Base-by-base conservation (phyloP, 2,329 filamentous ascomycete genomes). In the Xylariales sp. region DNA sequence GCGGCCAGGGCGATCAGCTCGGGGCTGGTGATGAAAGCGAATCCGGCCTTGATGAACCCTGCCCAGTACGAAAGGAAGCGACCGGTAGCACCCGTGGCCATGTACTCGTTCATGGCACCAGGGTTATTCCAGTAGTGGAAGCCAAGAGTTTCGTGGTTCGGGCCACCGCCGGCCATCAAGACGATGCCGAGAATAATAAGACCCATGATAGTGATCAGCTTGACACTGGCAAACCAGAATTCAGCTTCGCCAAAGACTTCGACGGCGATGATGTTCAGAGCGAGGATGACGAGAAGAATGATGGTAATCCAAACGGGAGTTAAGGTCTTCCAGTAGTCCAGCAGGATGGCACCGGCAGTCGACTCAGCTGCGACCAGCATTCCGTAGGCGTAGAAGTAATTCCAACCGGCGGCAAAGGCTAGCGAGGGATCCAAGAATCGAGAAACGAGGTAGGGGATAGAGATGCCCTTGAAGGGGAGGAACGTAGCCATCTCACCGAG, bases 1-100 rank as follows among this genome's bases (percentile, higher is more conserved):
- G 79, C 81, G 2, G 81, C 78, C 40, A 82, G 72, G 27, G 75
- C 75, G 40, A 74, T 70, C 29, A 84, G 68, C 53, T 87, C 83
- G 13, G 78, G 75, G 2, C 74, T 77, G 5, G 74, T 76, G 52
- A 77, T 72, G 57, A 81, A 82, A 21, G 75, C 73, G 53, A 81
- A 82, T 0, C 74, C 76, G 6, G 76, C 75, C n/a, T 65, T 67
- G 40, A 74, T 64, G 40, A 78, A 71, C 13, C 69, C 72, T 5
- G 67, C 69, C 73, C 76, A 79, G 49, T 76, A 77, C 7, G 72
- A 75, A 3, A 80, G 64, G 52, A 82, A 82, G 27, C 66, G 61
- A 5, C 77, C 76, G 0, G 69, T 66, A 2, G 52, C 49, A 0
- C 74, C 74, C 0, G 49, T 42, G 2, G 60, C 58, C 6, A 72